These are phyloP conservation scores for Candida rishiriensis DNA, from an alignment of 805 yeast species.

Conservation along the genomic window DNA sequence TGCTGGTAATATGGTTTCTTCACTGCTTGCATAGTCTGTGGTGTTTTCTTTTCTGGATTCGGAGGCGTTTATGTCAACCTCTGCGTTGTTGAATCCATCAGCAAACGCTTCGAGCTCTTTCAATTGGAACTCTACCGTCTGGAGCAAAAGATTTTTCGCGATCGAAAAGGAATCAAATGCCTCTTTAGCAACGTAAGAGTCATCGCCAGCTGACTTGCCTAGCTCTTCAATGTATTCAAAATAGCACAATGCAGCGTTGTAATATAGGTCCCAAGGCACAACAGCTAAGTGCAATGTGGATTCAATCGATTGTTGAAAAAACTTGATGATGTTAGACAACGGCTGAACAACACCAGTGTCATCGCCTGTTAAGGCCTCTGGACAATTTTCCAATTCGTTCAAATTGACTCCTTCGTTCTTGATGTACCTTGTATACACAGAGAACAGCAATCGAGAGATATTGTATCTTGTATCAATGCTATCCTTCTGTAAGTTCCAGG, in stretches of 20 bases:
- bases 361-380: slow-evolving; percentile 25
- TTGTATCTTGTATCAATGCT: slow-evolving; percentile 53
- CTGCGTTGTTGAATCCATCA: slow-evolving; percentile 6
- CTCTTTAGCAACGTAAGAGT: slow-evolving; percentile 9
- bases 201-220: slow-evolving; percentile 18
- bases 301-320: slow-evolving; percentile 37
- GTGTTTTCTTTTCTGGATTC: neutral
- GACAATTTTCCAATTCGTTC: slow-evolving; percentile 29
- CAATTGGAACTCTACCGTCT: slow-evolving; percentile 26
- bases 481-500: slow-evolving; percentile 26
- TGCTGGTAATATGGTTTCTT: slow-evolving; percentile 24
- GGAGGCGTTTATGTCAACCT: no score
- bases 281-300: slow-evolving; percentile 9
- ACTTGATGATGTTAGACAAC: slow-evolving; percentile 30
- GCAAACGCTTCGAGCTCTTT: slow-evolving; percentile 24
- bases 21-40: slow-evolving; percentile 6
- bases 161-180: slow-evolving; percentile 17
- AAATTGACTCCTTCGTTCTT: slow-evolving; percentile 43
- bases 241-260: slow-evolving; percentile 43
- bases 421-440: slow-evolving; percentile 49
- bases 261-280: slow-evolving; percentile 39
- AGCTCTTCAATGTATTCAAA: slow-evolving; percentile 41
- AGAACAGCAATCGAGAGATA: slow-evolving; percentile 51
- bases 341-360: slow-evolving; percentile 36
- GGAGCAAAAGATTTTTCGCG: slow-evolving; percentile 20